Percentiles rank a stretch among this genome's conserved stretches.
These are phyloP conservation scores for Mitragyna speciosa DNA, from an alignment of 257 asterid species.

Conservation along the genomic window DNA sequence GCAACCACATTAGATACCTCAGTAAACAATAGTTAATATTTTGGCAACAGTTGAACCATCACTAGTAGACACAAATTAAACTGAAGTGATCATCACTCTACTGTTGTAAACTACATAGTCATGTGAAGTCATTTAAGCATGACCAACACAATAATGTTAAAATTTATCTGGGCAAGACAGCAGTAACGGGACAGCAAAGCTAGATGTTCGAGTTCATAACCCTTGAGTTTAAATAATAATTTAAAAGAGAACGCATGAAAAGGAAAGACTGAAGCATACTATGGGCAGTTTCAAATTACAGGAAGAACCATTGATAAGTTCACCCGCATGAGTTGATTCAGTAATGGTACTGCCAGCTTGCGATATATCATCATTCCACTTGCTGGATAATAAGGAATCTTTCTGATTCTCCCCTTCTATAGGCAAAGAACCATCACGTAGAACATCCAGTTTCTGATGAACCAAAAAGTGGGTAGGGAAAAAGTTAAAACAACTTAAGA, in stretches of 20 bases:
- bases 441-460: constrained; percentile 70
- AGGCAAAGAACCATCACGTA: constrained; percentile 52
- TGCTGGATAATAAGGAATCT: constrained; percentile 67
- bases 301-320: constrained; percentile 72
- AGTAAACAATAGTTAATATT: not conserved
- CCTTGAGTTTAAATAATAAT: no score
- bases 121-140: not conserved
- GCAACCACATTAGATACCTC: constrained; percentile 6
- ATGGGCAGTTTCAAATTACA: constrained; percentile 60
- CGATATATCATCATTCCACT: constrained; percentile 77
- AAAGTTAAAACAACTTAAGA: constrained; percentile 26
- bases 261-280: constrained; percentile 48
- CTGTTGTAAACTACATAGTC: not conserved
- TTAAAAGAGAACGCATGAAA: not conserved
- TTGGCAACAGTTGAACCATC: not conserved
- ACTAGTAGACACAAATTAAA: not conserved
- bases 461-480: constrained; percentile 22
- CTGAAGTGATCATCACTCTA: not conserved
- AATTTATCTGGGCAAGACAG: not conserved
- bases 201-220: not conserved
- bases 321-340: constrained; percentile 80
- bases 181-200: constrained; percentile 1
- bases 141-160: not conserved
- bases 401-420: constrained; percentile 51
- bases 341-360: constrained; percentile 80